Evolutionary conservation across 306 rosid species (phyloP), one percentile per base, ranked within the genome.

Genomic region (Lupinus albus): DNA sequence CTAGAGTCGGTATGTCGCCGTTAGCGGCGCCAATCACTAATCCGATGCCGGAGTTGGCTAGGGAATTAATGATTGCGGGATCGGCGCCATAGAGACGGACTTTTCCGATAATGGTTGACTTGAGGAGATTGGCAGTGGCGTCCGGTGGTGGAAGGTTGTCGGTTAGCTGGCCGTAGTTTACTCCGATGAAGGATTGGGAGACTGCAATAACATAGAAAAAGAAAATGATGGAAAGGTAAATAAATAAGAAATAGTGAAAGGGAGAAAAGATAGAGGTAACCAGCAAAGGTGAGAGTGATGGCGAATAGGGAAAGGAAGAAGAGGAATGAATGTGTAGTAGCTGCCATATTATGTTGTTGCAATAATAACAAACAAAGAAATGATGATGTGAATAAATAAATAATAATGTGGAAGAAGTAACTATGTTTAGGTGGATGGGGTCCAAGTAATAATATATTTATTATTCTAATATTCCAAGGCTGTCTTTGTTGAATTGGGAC

Each of bases 121-220:
- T 75, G 64, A 89, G 82, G 9, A 89, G 85, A 28, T 64, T 68
- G 0, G 78, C 81, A 0, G 93, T 81, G 28, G 78, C 51, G 2
- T 33, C 28, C 2, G 86, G 88, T 7, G 89, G 64, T 4, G 89
- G 91, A 30, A 86, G 83, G 65, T 85, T 89, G 73, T 89, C 77
- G 54, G 91, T 86, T 11, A 83, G 57, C 32, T 84, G 86, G 59
- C 93, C 93, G 47, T 87, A 89, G 70, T 89, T 89, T 11, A 89
- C 78, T 35, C 93, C 93, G 74, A 89, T 71, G 78, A 87, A 86
- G 4, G 91, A 77, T 48, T 87, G 87, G 6, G 93, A 84, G 4
- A 60, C 93, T 89, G 86, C 6, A 46, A 21, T 3, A 25, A 25
- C 30, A n/a, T n/a, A n/a, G n/a, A n/a, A n/a, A n/a, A n/a, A n/a